Conservation (phyloP, 176 grass and related monocot species). For the Carex scoparia region DNA sequence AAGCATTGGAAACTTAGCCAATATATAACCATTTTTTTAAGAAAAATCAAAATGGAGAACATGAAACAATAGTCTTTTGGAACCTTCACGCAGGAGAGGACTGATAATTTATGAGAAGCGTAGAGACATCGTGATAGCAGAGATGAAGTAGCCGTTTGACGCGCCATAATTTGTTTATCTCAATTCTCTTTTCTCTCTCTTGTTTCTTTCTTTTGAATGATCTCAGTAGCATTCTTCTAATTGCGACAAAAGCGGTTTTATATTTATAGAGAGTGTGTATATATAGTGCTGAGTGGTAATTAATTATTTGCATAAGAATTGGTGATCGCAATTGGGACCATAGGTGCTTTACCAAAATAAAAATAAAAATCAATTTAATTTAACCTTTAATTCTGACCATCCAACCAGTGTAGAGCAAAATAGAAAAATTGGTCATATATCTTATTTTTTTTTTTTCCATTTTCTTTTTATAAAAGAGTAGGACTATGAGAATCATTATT, state of each 20-base stretch:
- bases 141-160: constrained; percentile 38
- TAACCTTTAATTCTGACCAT: background rate
- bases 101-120: constrained; percentile 18
- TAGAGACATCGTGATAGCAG: constrained; percentile 31
- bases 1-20: background rate
- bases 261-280: background rate
- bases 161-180: constrained; percentile 27
- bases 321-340: background rate
- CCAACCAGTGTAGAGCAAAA: background rate
- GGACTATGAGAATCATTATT: background rate
- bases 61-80: background rate
- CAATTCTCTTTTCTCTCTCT: background rate
- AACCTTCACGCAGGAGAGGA: constrained; percentile 41
- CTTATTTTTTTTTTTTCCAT: background rate
- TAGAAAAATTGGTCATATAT: background rate
- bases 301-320: background rate
- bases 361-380: background rate
- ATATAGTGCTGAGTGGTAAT: background rate
- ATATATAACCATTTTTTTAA: background rate
- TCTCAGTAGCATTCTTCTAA: background rate
- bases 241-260: background rate
- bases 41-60: background rate
- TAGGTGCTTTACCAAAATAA: background rate
- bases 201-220: background rate
- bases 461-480: background rate